Conservation (phyloP, 2,329 filamentous ascomycete species). For the Aspergillus flavus region DNA sequence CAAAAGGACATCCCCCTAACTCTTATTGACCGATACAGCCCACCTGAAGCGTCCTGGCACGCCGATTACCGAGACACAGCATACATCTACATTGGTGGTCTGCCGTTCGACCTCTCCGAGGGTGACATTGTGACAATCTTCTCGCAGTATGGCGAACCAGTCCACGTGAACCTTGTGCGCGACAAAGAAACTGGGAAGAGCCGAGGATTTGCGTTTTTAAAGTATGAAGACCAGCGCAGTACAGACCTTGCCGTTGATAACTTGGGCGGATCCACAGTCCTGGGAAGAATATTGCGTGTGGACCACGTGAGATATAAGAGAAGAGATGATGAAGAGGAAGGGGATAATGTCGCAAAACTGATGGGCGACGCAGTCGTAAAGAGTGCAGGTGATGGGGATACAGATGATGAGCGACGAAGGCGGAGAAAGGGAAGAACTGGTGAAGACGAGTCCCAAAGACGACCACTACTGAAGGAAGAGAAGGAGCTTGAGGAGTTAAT, state of each 20-base stretch:
- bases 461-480: constrained; percentile 78
- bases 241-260: constrained; percentile 97
- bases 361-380: constrained; percentile 49
- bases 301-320: constrained; percentile 93
- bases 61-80: constrained; percentile 97
- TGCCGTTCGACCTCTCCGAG: constrained; percentile 90
- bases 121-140: constrained; percentile 96
- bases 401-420: constrained; percentile 41
- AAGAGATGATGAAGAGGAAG: constrained; percentile 68
- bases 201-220: constrained; percentile 91
- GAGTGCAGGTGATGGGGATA: constrained; percentile 35
- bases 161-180: constrained; percentile 86
- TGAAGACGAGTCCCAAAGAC: constrained; percentile 47
- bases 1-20: constrained; percentile 12
- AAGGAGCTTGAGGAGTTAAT: constrained; percentile 74
- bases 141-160: constrained; percentile 93
- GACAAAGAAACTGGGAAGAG: constrained; percentile 97
- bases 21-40: constrained; percentile 49
- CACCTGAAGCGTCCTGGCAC: constrained; percentile 90
- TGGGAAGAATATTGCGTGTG: constrained; percentile 79
- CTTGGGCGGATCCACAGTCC: constrained; percentile 79
- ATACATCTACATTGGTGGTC: constrained; percentile 92
- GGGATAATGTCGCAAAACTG: constrained; percentile 51
- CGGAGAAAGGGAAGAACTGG: constrained; percentile 34
- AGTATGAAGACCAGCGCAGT: constrained; percentile 97